A percentile compares a stretch with the other conserved stretches of the same genome.
Evolutionary conservation across 768 basidiomycete genomes (phyloP).

Genomic region (Mycena amicta): DNA sequence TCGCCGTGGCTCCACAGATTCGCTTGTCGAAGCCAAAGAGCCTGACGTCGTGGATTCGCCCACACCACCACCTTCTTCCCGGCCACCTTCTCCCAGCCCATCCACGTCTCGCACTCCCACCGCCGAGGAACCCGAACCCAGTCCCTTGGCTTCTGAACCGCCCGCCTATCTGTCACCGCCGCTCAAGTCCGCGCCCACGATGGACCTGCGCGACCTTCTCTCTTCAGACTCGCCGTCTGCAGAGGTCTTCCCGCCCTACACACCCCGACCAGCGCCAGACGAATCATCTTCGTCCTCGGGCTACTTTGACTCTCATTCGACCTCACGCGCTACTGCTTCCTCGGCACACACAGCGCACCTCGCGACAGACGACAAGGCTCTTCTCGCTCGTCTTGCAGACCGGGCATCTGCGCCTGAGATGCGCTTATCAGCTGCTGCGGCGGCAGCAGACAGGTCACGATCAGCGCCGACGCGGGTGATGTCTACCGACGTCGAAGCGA

Average conservation of each 20-base stretch:
- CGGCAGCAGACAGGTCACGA: not conserved
- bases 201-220: not conserved
- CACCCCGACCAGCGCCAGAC: constrained; percentile 5
- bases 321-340: no score
- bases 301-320: constrained; percentile 23
- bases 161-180: not conserved
- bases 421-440: not conserved
- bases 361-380: constrained; percentile 64
- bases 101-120: constrained; percentile 19
- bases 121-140: not conserved
- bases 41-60: constrained; percentile 7
- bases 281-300: not conserved
- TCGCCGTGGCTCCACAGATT: constrained; percentile 28
- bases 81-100: constrained; percentile 17
- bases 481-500: not conserved
- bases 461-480: not conserved
- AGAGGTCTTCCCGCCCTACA: not conserved
- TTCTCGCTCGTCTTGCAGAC: constrained; percentile 55
- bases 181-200: not conserved
- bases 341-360: constrained; percentile 52
- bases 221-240: not conserved
- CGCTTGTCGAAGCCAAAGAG: constrained; percentile 29
- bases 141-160: not conserved
- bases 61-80: constrained; percentile 2
- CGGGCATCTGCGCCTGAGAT: constrained; percentile 51